phyloP scores from a whole-genome alignment of 352 stramenopile species.

The Pythium biforme region DNA sequence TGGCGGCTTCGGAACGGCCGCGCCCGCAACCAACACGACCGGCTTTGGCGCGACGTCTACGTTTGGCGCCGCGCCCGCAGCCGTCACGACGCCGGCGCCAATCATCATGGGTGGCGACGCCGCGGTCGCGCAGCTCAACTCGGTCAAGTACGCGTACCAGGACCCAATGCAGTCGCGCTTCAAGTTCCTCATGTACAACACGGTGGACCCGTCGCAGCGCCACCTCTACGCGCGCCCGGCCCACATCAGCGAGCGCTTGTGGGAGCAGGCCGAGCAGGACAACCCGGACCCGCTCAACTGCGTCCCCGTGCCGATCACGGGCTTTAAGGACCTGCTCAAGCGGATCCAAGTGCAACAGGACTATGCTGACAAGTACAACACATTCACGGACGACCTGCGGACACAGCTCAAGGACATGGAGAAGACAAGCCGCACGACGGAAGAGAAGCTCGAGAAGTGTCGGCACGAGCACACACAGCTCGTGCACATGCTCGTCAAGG shows the following conservation, averaged over 20 bases:
- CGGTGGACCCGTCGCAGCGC: slow-evolving; percentile 76
- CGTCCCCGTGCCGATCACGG: slow-evolving; percentile 70
- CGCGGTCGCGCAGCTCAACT: slow-evolving; percentile 76
- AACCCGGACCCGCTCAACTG: slow-evolving; percentile 84
- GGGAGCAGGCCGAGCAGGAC: slow-evolving; percentile 83
- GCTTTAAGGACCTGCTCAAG: slow-evolving; percentile 80
- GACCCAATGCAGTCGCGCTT: slow-evolving; percentile 84
- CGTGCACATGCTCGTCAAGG: slow-evolving; percentile 81
- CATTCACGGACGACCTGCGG: slow-evolving; percentile 74
- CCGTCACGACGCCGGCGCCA: slow-evolving; percentile 49
- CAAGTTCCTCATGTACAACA: slow-evolving; percentile 90
- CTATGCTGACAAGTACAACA: slow-evolving; percentile 79
- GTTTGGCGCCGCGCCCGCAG: slow-evolving; percentile 34
- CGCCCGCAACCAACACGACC: slow-evolving; percentile 9
- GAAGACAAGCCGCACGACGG: slow-evolving; percentile 69
- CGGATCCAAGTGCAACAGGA: slow-evolving; percentile 81
- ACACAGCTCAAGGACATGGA: slow-evolving; percentile 80
- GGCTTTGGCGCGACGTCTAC: slow-evolving; percentile 37
- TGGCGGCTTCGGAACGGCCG: slow-evolving; percentile 6
- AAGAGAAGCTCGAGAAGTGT: slow-evolving; percentile 85
- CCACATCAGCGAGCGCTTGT: slow-evolving; percentile 82
- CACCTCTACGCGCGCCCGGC: slow-evolving; percentile 78
- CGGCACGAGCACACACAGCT: slow-evolving; percentile 83
- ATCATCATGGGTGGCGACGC: slow-evolving; percentile 77
- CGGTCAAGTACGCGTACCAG: slow-evolving; percentile 81